phyloP scores from a whole-genome alignment of 495 filamentous ascomycete genomes.

The Trichoderma orchidacearum region DNA sequence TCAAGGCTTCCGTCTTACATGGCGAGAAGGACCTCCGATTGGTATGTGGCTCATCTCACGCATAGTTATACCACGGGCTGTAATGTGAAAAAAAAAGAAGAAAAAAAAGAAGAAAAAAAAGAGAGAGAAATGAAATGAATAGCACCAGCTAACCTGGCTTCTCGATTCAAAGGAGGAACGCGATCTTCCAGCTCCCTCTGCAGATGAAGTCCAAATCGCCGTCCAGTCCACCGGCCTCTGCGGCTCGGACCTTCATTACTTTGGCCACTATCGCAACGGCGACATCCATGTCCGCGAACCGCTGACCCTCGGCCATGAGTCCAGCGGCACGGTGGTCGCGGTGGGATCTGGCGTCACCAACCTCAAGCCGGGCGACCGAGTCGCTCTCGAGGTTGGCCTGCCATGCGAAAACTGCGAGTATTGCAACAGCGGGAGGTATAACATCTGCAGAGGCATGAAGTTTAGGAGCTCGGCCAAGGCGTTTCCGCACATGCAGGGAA shows the following conservation, averaged over 20 bases:
- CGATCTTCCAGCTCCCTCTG: conserved; percentile 20
- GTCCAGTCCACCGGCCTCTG: conserved; percentile 50
- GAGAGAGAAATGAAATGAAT: not conserved
- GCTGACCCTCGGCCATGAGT: conserved; percentile 49
- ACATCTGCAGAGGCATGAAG: conserved; percentile 67
- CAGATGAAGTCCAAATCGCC: conserved; percentile 43
- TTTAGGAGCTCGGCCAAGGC: conserved; percentile 70
- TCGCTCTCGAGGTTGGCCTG: conserved; percentile 74
- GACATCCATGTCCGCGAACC: conserved; percentile 51
- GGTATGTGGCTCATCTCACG: conserved; percentile 25
- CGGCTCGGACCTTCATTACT: conserved; percentile 60
- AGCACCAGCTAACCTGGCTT: not conserved
- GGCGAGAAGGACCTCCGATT: conserved; percentile 54
- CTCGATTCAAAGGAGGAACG: conserved; percentile 30
- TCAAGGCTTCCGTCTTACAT: conserved; percentile 55
- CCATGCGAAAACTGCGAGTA: conserved; percentile 59
- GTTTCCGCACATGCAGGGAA: conserved; percentile 71
- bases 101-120: not conserved
- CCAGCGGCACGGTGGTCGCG: conserved; percentile 40
- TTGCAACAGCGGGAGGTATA: conserved; percentile 60
- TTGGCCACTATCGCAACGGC: conserved; percentile 51
- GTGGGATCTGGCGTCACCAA: conserved; percentile 31
- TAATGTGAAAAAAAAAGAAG: not conserved
- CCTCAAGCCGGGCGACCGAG: conserved; percentile 48
- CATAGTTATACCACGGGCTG: no score